Base-by-base conservation (phyloP, 2,329 filamentous ascomycete genomes). In the Monosporascus sp. region DNA sequence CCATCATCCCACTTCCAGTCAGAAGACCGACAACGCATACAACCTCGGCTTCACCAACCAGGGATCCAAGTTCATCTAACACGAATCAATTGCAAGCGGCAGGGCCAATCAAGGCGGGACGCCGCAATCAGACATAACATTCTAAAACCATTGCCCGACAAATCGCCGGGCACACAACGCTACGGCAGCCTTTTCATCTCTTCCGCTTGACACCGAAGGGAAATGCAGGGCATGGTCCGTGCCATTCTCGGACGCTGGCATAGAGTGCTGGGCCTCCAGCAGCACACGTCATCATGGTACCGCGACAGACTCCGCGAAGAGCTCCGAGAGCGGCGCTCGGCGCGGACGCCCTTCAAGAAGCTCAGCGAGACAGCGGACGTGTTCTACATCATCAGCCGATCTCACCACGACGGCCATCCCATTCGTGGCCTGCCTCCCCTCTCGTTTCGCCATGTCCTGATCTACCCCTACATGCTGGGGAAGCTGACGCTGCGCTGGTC, bases 321-420 rank as follows among this genome's bases (percentile, higher is more conserved):
- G 57, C 60, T 73, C 3, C 51, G 27, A 15, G 73, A 76, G 55
- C 64, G 61, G 18, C 63, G 60, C 20, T 51, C 45, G 1, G 72
- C 73, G 27, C 57, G 50, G 3, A 68, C 63, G 5, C 44, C 22
- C 15, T 57, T 64, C 49, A 53, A 65, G 48, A 68, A 62, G 49
- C 59, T 76, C n/a, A 76, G 73, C 63, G 74, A 77, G 57, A 70
- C 71, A 5, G 66, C 73, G 3, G 73, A 77, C 53, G 70, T 76
- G 25, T 66, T 75, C 48, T 76, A 74, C 61, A 63, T 66, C 22
- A 64, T 74, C 49, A 70, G 63, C 59, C 65, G 74, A 49, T 69
- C 74, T 20, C 61, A 56, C 2, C 63, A 72, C 54, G 72, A 75
- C 59, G 71, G 70, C 3, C 65, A 66, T 50, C 60, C 64, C 9